Evolutionary conservation across 1,139 yeast genomes (phyloP), one percentile per base, ranked within the genome.

Genomic region (Geotrichum armillariae): DNA sequence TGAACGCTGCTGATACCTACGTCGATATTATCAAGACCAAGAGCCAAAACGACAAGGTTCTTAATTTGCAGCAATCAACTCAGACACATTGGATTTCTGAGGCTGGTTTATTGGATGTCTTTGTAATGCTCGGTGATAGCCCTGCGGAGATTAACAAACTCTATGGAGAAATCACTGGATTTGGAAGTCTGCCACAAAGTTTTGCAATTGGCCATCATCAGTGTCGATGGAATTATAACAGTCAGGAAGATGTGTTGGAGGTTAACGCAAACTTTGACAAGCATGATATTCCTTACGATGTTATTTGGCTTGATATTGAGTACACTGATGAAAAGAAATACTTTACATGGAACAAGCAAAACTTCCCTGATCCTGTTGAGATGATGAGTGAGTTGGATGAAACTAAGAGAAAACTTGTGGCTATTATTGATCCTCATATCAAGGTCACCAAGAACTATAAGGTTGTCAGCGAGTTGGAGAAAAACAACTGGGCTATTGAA

Each of bases 151-250:
- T 93, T 27, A 78, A 83, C 45, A 64, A 74, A 45, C 75, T 80
- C 38, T 93, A 85, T 64, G 85, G 91, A 1, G 62, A 68, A 4
- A 67, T 93, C n/a, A 83, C 95, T 0, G 99, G 99, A 0, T 78
- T 71, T 54, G 75, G 89, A 0, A 68, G 73, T 11, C 70, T 93
- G n/a, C 99, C 99, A 0, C 87, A 82, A 55, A 59, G 83, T 39
- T 86, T 90, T 60, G 75, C 96, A 0, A 69, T 90, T 32, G 99
- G 96, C 0, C 88, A 93, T 63, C 99, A 93, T 64, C 98, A 91
- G 67, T 93, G 97, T 66, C 77, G 99, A 61, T 93, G 99, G 99
- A 94, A 93, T 67, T 93, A 93, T 70, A 88, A 89, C 62, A 90
- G 86, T 58, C 91, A 87, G 62, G 76, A 76, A 9, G 99, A 93